These are phyloP conservation scores for Castanopsis chinensis DNA, from an alignment of 306 rosid genomes.

Conservation along the genomic window DNA sequence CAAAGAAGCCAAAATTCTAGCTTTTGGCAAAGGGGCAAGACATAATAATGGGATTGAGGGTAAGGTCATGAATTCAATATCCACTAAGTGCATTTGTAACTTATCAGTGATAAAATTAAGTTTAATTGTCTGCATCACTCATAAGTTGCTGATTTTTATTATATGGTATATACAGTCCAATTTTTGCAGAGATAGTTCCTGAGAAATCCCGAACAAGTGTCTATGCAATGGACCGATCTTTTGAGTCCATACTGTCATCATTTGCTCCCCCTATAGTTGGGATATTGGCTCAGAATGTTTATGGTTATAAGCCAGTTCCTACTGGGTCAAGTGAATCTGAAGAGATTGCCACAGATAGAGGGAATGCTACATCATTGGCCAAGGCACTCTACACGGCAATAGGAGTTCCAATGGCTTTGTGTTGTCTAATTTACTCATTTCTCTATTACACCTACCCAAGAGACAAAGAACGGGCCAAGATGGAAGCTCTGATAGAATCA, in stretches of 20 bases:
- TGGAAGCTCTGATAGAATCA: constrained; percentile 53
- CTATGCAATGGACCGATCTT: constrained; percentile 83
- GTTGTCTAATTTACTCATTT: constrained; percentile 55
- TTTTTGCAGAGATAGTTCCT: constrained; percentile 97
- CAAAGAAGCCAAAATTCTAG: neutral
- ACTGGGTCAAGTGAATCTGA: constrained; percentile 46
- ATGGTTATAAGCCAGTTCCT: constrained; percentile 71
- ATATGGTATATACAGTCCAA: constrained; percentile 61
- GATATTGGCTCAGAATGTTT: constrained; percentile 74
- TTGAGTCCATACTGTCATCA: constrained; percentile 82
- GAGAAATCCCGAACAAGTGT: constrained; percentile 84
- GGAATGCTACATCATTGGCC: constrained; percentile 53
- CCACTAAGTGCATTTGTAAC: no score
- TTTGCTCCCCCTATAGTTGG: constrained; percentile 94
- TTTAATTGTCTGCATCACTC: neutral
- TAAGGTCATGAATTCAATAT: no score
- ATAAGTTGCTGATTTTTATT: neutral
- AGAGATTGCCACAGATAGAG: constrained; percentile 49
- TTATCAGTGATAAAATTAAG: no score
- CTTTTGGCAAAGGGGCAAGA: neutral
- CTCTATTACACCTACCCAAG: constrained; percentile 55
- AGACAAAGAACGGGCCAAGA: constrained; percentile 51
- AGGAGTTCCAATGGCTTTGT: constrained; percentile 58
- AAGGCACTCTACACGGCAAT: constrained; percentile 49
- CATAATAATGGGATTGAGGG: no score